Evolutionary conservation across 2,329 filamentous ascomycete genomes (phyloP), one percentile per base, ranked within the genome.

Genomic region (Knoxdaviesia proteae): DNA sequence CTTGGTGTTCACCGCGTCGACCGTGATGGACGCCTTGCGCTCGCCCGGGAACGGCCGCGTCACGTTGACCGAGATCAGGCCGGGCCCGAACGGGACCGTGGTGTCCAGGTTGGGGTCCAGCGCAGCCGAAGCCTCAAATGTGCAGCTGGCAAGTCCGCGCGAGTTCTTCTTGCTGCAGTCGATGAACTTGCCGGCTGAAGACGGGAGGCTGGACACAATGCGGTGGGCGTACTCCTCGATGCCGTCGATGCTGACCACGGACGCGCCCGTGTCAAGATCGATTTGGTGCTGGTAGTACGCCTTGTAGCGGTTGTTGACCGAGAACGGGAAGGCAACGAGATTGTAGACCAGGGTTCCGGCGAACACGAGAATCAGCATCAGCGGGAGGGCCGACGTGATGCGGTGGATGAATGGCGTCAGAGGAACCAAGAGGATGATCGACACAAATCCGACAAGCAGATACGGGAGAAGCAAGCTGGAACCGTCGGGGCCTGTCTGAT

Each of bases 281-380:
- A 94, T 65, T 7, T 72, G 71, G 56, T 98, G 87, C 41, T 82
- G 65, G 57, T 96, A 94, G 58, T 77, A 92, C 40, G 88, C 68
- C 58, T 96, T 96, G 57, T 93, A 74, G 35, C 84, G 73, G 54
- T 77, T 81, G 46, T 75, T 69, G 29, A 71, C 62, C 0, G 84
- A 90, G 59, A 96, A 96, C 0, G 90, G 90, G 57, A 94, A 94
- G 1, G 82, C 83, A 3, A 73, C 61, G 5, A 94, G 70, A 54
- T 92, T 93, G 63, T 94, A 96, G 44, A 87, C 69, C 32, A 92
- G 61, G 1, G 84, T 92, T 32, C 68, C 82, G 30, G 74, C 53
- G 47, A 86, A 83, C 6, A 94, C 62, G 8, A 78, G 54, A 32
- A 92, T 65, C 10, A 94, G 58, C 51, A 93, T 77, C 0, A 79